phyloP scores from a whole-genome alignment of 1,284 basidiomycete genomes.

The Phylloboletellus chloephorus region DNA sequence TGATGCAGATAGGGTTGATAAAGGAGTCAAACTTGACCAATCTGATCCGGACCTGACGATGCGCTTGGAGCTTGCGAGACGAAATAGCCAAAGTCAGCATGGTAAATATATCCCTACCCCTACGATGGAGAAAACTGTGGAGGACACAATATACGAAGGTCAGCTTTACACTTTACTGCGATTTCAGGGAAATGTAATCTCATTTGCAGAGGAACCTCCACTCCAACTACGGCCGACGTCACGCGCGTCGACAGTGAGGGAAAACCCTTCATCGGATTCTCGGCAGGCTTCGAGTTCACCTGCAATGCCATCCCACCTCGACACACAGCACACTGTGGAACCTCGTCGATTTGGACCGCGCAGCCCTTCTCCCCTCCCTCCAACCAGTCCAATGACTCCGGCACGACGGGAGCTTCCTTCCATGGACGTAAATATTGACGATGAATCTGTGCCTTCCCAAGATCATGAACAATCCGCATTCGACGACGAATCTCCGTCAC shows the following conservation, averaged over 20 bases:
- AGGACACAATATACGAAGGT: slow-evolving; percentile 75
- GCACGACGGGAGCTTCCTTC: slow-evolving; percentile 34
- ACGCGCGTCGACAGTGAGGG: slow-evolving; percentile 39
- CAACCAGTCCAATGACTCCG: slow-evolving; percentile 34
- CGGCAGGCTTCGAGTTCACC: slow-evolving; percentile 34
- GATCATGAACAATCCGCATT: slow-evolving; percentile 25
- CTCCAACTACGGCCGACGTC: slow-evolving; percentile 49
- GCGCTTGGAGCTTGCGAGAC: slow-evolving; percentile 71
- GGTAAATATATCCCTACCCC: slow-evolving; percentile 38
- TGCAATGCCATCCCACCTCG: slow-evolving; percentile 25
- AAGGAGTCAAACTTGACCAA: slow-evolving; percentile 40
- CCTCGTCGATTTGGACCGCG: slow-evolving; percentile 65
- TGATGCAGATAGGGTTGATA: slow-evolving; percentile 43
- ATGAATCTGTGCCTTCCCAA: slow-evolving; percentile 36
- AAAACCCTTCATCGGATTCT: slow-evolving; percentile 39
- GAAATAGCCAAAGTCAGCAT: slow-evolving; percentile 74
- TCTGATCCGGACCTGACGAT: slow-evolving; percentile 71
- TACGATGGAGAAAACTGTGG: slow-evolving; percentile 43
- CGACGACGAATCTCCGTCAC: slow-evolving; percentile 34
- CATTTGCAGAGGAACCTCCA: slow-evolving; percentile 53
- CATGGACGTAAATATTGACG: slow-evolving; percentile 40
- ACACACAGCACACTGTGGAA: slow-evolving; percentile 42
- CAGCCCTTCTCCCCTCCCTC: slow-evolving; percentile 61
- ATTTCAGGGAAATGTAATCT: background rate
- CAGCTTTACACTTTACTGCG: slow-evolving; percentile 13